Evolutionary conservation across 179 eudicot species (phyloP), one percentile per base, ranked within the genome.

Genomic region (Heliamphora pulchella): DNA sequence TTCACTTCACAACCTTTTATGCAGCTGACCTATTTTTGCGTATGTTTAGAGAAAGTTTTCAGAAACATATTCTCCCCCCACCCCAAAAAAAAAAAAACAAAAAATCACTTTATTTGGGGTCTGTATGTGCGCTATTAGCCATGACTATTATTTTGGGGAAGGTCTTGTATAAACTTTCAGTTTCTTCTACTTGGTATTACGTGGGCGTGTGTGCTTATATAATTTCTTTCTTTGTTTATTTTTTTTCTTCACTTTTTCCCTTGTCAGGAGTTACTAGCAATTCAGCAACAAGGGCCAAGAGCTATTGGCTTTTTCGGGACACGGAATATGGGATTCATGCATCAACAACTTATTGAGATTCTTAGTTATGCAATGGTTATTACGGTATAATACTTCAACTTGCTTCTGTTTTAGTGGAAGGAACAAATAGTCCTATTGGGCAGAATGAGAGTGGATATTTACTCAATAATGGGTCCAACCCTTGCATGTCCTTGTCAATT

Each of bases 251-350:
- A 31, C 31, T 31, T 31, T 31, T 31, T 13, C 10, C 10, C 65
- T 75, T 82, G 71, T 47, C 85, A 96, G 98, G 98, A 94, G 85
- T 83, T 96, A 81, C 87, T 96, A 79, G 99, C 99, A 81, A 96
- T 96, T 82, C 99, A 96, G 84, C 99, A 94, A 82, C 96, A 94
- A 88, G 99, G 99, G 57, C 99, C 99, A 79, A 89, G 99, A 81
- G 75, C 88, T 76, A 96, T 96, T 84, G 99, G 99, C 61, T 96
- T 96, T 82, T 96, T 96, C 59, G 99, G 99, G 81, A 96, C 99
- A 57, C 85, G 99, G 79, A 96, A 96, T 88, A 94, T 94, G 98
- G 99, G 97, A 73, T 96, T 96, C 84, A 94, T 94, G 99, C 99
- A 96, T 87, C 99, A 96, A 86, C 92, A 96, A 88, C 97, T 96